phyloP scores from a whole-genome alignment of 2,329 filamentous ascomycete species.

The Xenosphaeropsis pyriputrescens region DNA sequence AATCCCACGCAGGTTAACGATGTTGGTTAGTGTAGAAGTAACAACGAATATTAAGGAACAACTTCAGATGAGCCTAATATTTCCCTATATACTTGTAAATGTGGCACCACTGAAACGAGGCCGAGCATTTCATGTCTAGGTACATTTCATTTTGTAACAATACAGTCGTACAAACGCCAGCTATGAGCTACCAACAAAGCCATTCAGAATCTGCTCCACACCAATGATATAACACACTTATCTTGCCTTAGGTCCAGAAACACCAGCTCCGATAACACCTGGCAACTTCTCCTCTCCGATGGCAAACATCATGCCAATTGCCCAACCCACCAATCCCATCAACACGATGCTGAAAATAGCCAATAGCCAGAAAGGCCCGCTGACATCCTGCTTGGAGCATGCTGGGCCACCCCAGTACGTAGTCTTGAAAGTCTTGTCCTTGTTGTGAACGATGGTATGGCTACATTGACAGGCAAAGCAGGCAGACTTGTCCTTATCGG shows the following conservation, averaged over 20 bases:
- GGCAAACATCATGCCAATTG: slow-evolving; percentile 64
- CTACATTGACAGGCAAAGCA: slow-evolving; percentile 75
- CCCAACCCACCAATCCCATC: slow-evolving; percentile 51
- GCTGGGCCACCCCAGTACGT: slow-evolving; percentile 71
- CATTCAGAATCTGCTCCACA: neutral
- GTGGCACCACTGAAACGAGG: too few relatives aligned
- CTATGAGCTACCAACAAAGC: neutral
- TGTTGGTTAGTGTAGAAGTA: slow-evolving; percentile 9
- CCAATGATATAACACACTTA: slow-evolving; percentile 5
- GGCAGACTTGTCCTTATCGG: slow-evolving; percentile 21
- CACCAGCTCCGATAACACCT: slow-evolving; percentile 90
- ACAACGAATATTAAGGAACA: neutral
- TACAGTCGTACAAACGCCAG: neutral
- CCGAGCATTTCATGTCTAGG: too few relatives aligned
- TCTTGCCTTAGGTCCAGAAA: slow-evolving; percentile 45
- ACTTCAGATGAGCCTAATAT: neutral
- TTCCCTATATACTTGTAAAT: too few relatives aligned
- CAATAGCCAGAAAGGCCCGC: slow-evolving; percentile 79
- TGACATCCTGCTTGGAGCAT: slow-evolving; percentile 87
- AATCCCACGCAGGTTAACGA: slow-evolving; percentile 14
- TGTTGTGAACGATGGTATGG: slow-evolving; percentile 31
- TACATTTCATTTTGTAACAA: too few relatives aligned
- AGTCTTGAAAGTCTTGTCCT: slow-evolving; percentile 38
- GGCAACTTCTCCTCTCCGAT: slow-evolving; percentile 82
- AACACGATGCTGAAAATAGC: slow-evolving; percentile 58